Evolutionary conservation across 345 rosid species (phyloP), one percentile per base, ranked within the genome.

Genomic region (Pugionium dolabratum): DNA sequence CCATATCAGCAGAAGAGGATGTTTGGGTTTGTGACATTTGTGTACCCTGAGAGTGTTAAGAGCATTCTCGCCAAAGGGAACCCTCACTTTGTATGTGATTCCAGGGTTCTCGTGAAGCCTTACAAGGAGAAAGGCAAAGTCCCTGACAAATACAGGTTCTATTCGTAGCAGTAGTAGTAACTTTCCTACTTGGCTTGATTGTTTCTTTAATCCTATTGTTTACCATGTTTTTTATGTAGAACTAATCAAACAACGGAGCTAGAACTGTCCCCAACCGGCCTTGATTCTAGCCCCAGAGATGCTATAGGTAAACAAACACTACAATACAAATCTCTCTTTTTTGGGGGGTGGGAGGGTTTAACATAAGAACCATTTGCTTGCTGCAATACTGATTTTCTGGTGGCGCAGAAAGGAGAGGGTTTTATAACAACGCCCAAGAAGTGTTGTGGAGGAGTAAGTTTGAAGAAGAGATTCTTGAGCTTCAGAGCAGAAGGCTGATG

Each of bases 91-190:
- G 97, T 90, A 31, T 90, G 96, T 56, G 93, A 90, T 79, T 89
- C 96, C 7, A 76, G 97, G 29, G 96, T 90, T 64, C 88, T 90
- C 39, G 97, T 88, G 64, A 90, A 91, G 82, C 97, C 96, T 73
- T 88, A 91, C 85, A 91, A 86, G 78, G 97, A 91, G 91, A 88
- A 91, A 80, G 97, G 96, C 56, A 88, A 90, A 86, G 85, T 88
- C 47, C 93, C 88, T 30, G 93, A 88, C 80, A 86, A 84, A 82
- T 90, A 74, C 83, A 87, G 91, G 91, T 82, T 67, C 49, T 18
- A 18, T 18, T 18, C 18, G 18, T 71, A 44, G 18, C 18, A 18
- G 37, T 45, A 11, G 18, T 18, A 18, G 18, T 18, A 18, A 62
- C 57, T 56, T 53, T 72, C 47, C 8, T 47, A 39, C 60, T 49